Base-by-base conservation (phyloP, 139 green algal genomes). In the Trebouxia sp. region DNA sequence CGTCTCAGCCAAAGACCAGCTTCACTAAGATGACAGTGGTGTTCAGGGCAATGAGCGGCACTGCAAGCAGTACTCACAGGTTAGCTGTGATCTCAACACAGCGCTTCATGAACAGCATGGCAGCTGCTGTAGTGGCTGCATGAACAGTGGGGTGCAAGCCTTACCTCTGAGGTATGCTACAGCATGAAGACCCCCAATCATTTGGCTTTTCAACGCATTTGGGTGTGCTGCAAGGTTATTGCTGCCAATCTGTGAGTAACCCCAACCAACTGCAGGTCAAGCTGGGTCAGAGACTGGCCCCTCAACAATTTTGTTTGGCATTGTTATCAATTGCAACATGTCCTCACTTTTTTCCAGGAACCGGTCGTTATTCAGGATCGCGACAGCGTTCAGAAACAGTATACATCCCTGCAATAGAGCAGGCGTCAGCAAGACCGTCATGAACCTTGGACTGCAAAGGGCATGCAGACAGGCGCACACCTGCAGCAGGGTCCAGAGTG, bases 341-440 rank as follows among this genome's bases (percentile, higher is more conserved):
- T 3, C 65, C 92, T 87, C 65, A 95, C 89, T 90, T 72, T 92
- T 90, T 32, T 97, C 92, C 22, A 98, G 78, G 74, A 98, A 98
- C 0, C 95, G 85, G 3, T 97, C 91, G 55, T 98, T 97, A 83
- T 98, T 97, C 0, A 98, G 82, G 1, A 98, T 85, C 0, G 94
- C 94, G 1, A 96, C 83, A 2, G 89, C 92, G 66, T 98, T 98
- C 1, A 91, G 41, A 7, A 97, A 51, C 37, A 98, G 80, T 22
- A 98, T 78, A 0, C 89, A 80, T 0, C 87, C 92, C 92, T 98
- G 89, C 76, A 83, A 39, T 35, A 78, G 43, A 56, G 26, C 41
- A 77, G 15, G 17, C 17, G n/a, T 69, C 17, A 69, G 26, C 56
- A n/a, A 69, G n/a, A 17, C 3, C 17, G 56, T 6, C 56, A 69